Percentiles rank a stretch among this genome's conserved stretches.
Conservation (phyloP, 257 asterid genomes). For the Lavandula angustifolia region DNA sequence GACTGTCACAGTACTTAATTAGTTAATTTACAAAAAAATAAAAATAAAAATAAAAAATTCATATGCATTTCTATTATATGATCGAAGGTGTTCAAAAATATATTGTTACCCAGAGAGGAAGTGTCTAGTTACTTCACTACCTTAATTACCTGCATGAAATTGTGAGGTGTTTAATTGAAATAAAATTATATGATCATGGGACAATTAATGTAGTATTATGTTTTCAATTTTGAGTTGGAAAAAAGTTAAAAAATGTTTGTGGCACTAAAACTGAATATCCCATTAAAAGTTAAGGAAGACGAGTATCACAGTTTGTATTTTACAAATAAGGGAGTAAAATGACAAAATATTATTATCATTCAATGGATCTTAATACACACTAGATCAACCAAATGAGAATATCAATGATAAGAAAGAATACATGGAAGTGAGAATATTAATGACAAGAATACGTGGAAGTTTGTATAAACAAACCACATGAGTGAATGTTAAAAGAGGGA, state of each 20-base stretch:
- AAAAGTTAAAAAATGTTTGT: too few species aligned
- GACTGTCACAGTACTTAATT: constrained; percentile 67
- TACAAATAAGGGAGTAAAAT: neutral
- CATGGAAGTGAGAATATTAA: too few species aligned
- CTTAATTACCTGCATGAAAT: constrained; percentile 42
- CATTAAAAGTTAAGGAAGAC: too few species aligned
- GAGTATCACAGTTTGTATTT: neutral
- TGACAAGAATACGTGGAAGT: neutral
- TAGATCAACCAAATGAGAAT: too few species aligned
- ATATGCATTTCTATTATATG: too few species aligned
- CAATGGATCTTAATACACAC: too few species aligned
- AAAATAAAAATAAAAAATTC: too few species aligned
- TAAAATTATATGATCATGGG: constrained; percentile 22
- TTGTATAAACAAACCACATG: constrained; percentile 44
- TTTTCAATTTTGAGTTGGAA: neutral
- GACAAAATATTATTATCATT: too few species aligned
- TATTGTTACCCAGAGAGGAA: constrained; percentile 29
- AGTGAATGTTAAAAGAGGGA: constrained; percentile 56
- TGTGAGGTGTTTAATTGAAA: constrained; percentile 41
- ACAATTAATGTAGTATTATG: neutral
- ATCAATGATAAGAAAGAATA: too few species aligned
- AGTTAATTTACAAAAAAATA: constrained; percentile 24
- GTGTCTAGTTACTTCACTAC: constrained; percentile 38
- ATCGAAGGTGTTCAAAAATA: constrained; percentile 44
- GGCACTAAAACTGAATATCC: too few species aligned